Evolutionary conservation across 768 basidiomycete species (phyloP).

Genomic region (Leccinellum rugosiceps): DNA sequence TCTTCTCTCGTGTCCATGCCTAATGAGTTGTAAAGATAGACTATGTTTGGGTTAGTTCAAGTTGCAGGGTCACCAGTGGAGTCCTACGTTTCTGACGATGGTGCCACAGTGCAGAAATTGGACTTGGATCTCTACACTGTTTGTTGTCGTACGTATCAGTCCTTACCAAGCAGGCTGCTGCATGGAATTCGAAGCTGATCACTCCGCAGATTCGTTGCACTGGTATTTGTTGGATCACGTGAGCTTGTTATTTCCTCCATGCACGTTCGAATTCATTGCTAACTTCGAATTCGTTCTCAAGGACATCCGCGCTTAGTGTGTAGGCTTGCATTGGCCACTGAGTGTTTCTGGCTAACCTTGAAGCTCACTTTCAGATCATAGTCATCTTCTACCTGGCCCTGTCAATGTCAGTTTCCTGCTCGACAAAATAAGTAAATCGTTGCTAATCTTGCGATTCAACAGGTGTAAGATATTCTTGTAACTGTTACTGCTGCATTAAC

Average conservation of each 20-base stretch:
- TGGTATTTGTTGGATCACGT: constrained; percentile 12
- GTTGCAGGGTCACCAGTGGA: no score
- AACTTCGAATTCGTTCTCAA: not conserved
- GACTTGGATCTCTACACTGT: constrained; percentile 15
- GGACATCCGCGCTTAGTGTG: constrained; percentile 1
- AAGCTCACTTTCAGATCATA: not conserved
- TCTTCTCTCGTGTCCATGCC: no score
- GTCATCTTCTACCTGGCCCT: constrained; percentile 8
- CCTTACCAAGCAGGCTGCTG: no score
- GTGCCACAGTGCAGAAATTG: constrained; percentile 4
- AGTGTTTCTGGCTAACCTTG: not conserved
- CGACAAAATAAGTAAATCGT: not conserved
- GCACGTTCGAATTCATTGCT: not conserved
- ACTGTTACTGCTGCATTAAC: not conserved
- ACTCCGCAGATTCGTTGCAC: constrained; percentile 14
- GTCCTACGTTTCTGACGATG: not conserved
- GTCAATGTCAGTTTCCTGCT: not conserved
- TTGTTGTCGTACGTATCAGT: constrained; percentile 11
- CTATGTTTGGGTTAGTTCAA: constrained; percentile 10
- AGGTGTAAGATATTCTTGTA: constrained; percentile 3
- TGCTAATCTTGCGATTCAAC: not conserved
- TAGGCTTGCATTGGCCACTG: not conserved
- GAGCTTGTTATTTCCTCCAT: not conserved
- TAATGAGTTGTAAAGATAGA: constrained; percentile 7
- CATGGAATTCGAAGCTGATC: not conserved